Evolutionary conservation across 2,329 filamentous ascomycete species (phyloP).

Genomic region (Pseudocercospora pini-densiflorae): DNA sequence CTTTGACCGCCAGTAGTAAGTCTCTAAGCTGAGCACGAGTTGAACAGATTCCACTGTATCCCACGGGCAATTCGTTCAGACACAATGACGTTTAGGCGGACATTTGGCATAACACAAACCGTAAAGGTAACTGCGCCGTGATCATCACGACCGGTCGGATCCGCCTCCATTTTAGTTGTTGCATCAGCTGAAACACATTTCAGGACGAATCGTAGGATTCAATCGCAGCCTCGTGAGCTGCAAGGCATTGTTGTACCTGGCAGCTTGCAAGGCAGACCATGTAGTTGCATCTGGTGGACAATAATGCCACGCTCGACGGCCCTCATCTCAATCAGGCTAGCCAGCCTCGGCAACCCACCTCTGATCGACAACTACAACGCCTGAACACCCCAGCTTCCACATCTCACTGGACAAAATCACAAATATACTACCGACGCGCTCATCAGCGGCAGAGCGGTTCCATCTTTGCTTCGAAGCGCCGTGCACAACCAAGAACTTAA

Average conservation of each 20-base stretch:
- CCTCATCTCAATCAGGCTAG: background rate
- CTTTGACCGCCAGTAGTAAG: no score
- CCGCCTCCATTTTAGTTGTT: conserved; percentile 16
- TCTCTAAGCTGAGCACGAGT: no score
- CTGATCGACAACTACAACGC: background rate
- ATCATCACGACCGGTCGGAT: conserved; percentile 15
- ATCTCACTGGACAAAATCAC: conserved; percentile 4
- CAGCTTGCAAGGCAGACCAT: background rate
- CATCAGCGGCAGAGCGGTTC: background rate
- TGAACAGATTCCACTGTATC: no score
- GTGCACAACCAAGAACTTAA: conserved; percentile 8
- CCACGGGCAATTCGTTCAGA: background rate
- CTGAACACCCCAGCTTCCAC: background rate
- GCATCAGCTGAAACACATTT: conserved; percentile 21
- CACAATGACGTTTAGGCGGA: conserved; percentile 13
- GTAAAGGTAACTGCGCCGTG: conserved; percentile 8
- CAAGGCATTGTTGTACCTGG: background rate
- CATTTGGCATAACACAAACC: conserved; percentile 16
- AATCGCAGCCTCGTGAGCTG: conserved; percentile 11
- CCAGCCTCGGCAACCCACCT: conserved; percentile 7
- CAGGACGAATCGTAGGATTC: conserved; percentile 16
- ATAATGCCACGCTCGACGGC: background rate
- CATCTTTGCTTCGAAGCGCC: background rate
- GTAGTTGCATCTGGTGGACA: background rate
- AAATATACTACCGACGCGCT: conserved; percentile 12